Evolutionary conservation across 345 rosid genomes (phyloP).

Genomic region (Eucalyptus grandis): DNA sequence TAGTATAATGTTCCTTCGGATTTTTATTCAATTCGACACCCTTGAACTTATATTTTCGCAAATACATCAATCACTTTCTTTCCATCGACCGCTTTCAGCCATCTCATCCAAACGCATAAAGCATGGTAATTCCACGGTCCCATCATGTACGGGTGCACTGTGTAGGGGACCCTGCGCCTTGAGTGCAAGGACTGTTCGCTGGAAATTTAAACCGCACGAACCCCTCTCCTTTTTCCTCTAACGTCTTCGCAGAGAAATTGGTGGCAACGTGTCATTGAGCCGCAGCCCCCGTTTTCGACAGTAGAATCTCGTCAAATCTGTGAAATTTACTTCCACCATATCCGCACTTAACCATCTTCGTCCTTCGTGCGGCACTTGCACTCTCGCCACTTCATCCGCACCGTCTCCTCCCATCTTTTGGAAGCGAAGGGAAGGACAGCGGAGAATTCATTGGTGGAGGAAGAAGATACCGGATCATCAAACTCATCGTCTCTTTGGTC

Average conservation of each 20-base stretch:
- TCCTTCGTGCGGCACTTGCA: background rate
- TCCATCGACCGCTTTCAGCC: background rate
- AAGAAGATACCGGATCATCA: background rate
- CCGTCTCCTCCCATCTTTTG: background rate
- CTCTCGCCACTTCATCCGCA: background rate
- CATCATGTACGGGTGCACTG: background rate
- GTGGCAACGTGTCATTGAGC: background rate
- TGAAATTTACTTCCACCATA: background rate
- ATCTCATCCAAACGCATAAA: background rate
- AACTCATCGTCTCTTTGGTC: background rate
- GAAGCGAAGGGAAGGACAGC: background rate
- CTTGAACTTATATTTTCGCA: background rate
- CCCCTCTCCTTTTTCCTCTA: background rate
- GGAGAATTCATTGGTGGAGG: background rate
- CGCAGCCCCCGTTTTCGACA: background rate
- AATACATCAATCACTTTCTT: background rate
- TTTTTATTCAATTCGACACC: background rate
- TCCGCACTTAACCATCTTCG: background rate
- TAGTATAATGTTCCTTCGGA: background rate
- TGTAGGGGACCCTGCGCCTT: background rate
- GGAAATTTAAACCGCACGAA: background rate
- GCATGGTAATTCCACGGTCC: background rate
- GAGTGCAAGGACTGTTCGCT: background rate
- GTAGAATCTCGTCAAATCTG: background rate
- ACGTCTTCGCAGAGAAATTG: background rate